These are phyloP conservation scores for Gymnopilus junonius DNA, from an alignment of 768 basidiomycete species.

Conservation along the genomic window DNA sequence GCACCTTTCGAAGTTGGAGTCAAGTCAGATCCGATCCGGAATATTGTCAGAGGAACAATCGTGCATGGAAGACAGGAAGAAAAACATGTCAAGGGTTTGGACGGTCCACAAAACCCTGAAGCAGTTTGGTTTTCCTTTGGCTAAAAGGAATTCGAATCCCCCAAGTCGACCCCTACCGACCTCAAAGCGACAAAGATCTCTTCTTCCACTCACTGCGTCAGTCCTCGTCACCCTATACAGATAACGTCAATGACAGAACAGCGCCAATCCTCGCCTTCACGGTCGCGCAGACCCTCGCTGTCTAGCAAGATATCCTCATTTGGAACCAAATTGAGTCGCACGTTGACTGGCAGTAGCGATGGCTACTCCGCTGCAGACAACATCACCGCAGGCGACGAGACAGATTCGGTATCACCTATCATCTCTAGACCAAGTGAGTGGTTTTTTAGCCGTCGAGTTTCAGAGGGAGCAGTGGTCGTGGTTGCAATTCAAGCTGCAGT, in stretches of 20 bases:
- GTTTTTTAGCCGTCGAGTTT: neutral
- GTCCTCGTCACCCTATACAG: neutral
- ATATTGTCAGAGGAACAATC: neutral
- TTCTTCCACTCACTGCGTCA: neutral
- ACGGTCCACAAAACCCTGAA: neutral
- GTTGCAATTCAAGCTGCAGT: neutral
- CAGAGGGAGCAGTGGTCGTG: slow-evolving; percentile 7
- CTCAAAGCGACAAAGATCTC: neutral
- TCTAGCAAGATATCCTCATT: neutral
- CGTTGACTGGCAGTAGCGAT: neutral
- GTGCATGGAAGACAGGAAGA: neutral
- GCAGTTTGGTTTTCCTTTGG: neutral
- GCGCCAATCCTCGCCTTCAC: neutral
- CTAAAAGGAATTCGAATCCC: neutral
- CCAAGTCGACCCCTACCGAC: neutral
- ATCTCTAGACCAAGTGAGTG: neutral
- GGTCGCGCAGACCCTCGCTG: neutral
- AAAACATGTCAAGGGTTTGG: neutral
- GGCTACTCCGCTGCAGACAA: neutral
- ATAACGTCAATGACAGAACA: neutral
- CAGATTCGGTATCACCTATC: slow-evolving; percentile 3
- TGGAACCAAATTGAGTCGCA: slow-evolving; percentile 3
- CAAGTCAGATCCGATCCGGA: neutral
- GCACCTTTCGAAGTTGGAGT: neutral
- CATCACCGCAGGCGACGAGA: neutral